These are phyloP conservation scores for Pleurotus cornucopiae DNA, from an alignment of 768 basidiomycete genomes.

Conservation along the genomic window DNA sequence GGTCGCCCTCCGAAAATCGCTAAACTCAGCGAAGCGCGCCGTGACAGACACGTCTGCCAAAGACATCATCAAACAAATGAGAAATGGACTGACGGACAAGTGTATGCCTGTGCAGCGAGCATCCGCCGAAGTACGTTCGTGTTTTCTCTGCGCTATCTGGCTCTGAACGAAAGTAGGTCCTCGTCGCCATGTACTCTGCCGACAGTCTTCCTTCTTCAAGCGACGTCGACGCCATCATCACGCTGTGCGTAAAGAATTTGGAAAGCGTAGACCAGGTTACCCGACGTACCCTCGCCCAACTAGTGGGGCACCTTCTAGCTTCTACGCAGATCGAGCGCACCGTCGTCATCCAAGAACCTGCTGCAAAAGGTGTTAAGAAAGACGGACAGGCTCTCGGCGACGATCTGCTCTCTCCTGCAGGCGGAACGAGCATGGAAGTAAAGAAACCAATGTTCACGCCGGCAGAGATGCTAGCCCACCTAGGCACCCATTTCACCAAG, in stretches of 20 bases:
- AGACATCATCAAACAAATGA: constrained; percentile 85
- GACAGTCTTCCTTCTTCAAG: constrained; percentile 51
- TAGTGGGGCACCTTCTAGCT: constrained; percentile 81
- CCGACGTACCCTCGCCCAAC: constrained; percentile 70
- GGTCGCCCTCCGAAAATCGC: constrained; percentile 66
- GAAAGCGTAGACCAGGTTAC: constrained; percentile 84
- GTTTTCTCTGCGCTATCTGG: not conserved
- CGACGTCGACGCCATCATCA: constrained; percentile 77
- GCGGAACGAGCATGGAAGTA: constrained; percentile 45
- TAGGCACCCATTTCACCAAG: constrained; percentile 82
- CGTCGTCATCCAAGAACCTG: constrained; percentile 36
- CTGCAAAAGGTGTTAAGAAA: constrained; percentile 57
- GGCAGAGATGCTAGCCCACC: constrained; percentile 75
- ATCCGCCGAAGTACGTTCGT: constrained; percentile 61
- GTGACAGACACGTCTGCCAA: constrained; percentile 73
- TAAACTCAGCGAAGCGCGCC: constrained; percentile 79
- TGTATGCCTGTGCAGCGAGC: constrained; percentile 82
- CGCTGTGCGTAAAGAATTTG: constrained; percentile 63
- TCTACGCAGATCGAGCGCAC: constrained; percentile 72
- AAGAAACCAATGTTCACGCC: constrained; percentile 69
- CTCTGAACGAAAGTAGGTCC: constrained; percentile 26
- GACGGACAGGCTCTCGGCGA: constrained; percentile 52
- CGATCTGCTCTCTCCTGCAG: constrained; percentile 42
- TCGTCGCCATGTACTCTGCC: constrained; percentile 52
- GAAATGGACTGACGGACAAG: constrained; percentile 73